A percentile compares a stretch with the other conserved stretches of the same genome.
These are phyloP conservation scores for Xylaria longipes DNA, from an alignment of 495 filamentous ascomycete species.

Conservation along the genomic window DNA sequence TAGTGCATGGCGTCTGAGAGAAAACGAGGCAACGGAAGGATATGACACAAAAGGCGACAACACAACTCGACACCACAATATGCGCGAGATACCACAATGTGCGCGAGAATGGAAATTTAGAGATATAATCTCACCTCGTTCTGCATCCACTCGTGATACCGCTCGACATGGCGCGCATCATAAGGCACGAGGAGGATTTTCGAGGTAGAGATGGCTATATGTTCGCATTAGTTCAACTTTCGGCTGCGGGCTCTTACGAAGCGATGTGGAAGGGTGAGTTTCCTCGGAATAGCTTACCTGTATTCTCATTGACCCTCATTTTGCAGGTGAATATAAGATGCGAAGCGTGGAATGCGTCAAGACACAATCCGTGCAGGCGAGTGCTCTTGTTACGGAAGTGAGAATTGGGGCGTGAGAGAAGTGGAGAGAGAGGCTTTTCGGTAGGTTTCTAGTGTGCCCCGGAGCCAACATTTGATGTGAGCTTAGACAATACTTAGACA, in stretches of 20 bases:
- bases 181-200: conserved; percentile 82
- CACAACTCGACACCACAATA: neutral
- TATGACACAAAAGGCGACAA: neutral
- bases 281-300: conserved; percentile 39
- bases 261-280: neutral
- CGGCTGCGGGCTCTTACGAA: neutral
- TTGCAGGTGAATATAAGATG: neutral
- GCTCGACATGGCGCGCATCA: conserved; percentile 76
- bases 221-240: conserved; percentile 3
- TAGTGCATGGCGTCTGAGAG: neutral
- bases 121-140: conserved; percentile 64
- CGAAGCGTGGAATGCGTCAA: neutral
- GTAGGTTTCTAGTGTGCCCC: neutral
- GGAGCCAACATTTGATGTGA: neutral
- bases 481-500: no score
- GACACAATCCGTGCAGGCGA: neutral
- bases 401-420: neutral
- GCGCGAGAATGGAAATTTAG: neutral
- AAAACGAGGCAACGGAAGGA: neutral
- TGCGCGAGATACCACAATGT: no score
- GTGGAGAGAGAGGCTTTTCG: conserved; percentile 7
- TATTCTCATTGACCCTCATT: conserved; percentile 53
- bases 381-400: neutral
- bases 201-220: conserved; percentile 68
- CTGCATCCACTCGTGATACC: conserved; percentile 92